These are phyloP conservation scores for Macadamia tetraphylla DNA, from an alignment of 164 flowering plant genomes.

Conservation along the genomic window DNA sequence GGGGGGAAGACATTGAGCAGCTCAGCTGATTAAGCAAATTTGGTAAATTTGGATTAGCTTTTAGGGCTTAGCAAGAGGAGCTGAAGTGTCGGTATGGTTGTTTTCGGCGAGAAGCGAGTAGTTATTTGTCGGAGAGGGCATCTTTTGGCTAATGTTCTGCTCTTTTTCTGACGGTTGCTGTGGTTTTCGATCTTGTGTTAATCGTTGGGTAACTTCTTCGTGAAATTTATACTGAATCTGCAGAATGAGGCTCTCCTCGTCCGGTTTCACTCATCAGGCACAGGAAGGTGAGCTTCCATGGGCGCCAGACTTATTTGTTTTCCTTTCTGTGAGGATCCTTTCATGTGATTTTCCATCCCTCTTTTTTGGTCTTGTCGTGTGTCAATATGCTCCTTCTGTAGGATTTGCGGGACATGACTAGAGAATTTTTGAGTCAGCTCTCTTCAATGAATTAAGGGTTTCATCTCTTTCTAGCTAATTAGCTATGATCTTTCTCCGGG, in stretches of 20 bases:
- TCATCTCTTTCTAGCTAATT: no score
- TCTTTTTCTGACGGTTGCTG: conserved; percentile 1
- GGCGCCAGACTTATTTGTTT: no score
- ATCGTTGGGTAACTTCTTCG: not conserved
- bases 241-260: conserved; percentile 61
- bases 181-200: conserved; percentile 9
- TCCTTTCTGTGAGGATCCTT: no score
- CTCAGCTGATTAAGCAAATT: not conserved
- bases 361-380: no score
- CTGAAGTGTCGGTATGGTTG: conserved; percentile 13
- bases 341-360: no score
- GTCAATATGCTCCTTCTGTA: no score
- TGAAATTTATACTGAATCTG: conserved; percentile 6
- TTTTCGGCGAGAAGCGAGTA: conserved; percentile 15
- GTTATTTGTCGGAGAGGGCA: not conserved
- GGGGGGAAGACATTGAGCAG: not conserved
- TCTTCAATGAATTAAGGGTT: no score
- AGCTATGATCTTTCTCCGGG: no score
- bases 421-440: no score
- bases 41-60: conserved; percentile 1
- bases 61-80: not conserved
- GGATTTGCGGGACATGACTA: no score
- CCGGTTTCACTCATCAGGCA: conserved; percentile 58
- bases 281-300: conserved; percentile 54
- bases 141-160: not conserved